Percentiles rank a stretch among this genome's conserved stretches.
These are phyloP conservation scores for Lyophyllum atratum DNA, from an alignment of 768 basidiomycete species.

Conservation along the genomic window DNA sequence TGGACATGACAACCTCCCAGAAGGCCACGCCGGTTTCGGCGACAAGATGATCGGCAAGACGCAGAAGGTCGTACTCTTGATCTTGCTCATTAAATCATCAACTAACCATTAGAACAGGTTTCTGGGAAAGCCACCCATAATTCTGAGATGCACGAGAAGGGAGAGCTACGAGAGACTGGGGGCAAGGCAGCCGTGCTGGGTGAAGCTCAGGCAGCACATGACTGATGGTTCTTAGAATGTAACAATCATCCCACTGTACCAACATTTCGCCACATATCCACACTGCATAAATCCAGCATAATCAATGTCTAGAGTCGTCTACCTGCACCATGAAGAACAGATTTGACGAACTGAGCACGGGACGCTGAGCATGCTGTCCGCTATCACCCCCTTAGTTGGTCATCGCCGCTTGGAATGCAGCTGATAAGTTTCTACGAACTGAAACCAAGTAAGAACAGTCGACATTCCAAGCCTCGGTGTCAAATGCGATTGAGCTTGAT, in stretches of 20 bases:
- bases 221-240: conserved; percentile 32
- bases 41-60: conserved; percentile 64
- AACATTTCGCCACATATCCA: too few species aligned
- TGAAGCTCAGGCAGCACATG: conserved; percentile 41
- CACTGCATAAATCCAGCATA: too few species aligned
- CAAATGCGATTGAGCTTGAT: too few species aligned
- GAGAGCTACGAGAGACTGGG: conserved; percentile 54
- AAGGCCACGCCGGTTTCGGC: conserved; percentile 41
- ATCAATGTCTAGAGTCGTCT: not conserved
- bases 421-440: too few species aligned
- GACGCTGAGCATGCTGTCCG: too few species aligned
- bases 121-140: conserved; percentile 51
- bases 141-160: conserved; percentile 54
- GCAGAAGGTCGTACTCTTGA: conserved; percentile 43
- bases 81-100: not conserved
- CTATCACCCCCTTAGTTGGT: too few species aligned
- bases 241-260: too few species aligned
- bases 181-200: conserved; percentile 49
- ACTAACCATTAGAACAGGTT: conserved; percentile 31
- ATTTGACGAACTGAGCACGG: too few species aligned
- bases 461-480: too few species aligned
- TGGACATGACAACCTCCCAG: conserved; percentile 31
- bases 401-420: too few species aligned
- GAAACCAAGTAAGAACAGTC: too few species aligned
- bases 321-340: too few species aligned